Base-by-base conservation (phyloP, 1,139 yeast species). In the Eremothecium sinecaudum region DNA sequence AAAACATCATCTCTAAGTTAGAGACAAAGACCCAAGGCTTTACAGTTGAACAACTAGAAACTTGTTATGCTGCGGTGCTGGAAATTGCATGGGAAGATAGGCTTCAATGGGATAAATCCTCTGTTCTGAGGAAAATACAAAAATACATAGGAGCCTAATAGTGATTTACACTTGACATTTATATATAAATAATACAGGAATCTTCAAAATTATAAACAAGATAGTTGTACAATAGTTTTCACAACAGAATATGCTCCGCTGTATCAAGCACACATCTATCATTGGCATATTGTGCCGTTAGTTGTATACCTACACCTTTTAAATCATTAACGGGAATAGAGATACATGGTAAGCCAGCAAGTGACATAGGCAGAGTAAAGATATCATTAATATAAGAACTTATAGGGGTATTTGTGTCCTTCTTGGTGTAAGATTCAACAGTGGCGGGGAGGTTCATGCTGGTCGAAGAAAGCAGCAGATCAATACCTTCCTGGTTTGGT, bases 291-390 rank as follows among this genome's bases (percentile, higher is more conserved):
- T 87, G 98, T 1, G 90, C 94, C 51, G 78, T 71, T 2, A 90
- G 48, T 52, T 92, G 98, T 22, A 90, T 63, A 1, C 83, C 83
- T 1, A 82, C 71, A 0, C 75, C 71, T 9, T 53, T 44, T 2
- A 58, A 56, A 2, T 54, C 49, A 5, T 46, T 43, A 9, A 51
- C 46, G 0, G 98, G 98, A 2, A 87, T 61, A 0, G 80, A 71
- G 8, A 87, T 67, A 0, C 94, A 73, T 1, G 99, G 99, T 3
- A 90, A 59, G 0, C 97, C 98, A 0, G 94, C 93, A 42, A 92
- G 61, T 1, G 94, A 86, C 28, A 92, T 81, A 0, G 98, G 96
- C 3, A 87, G 80, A 0, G 96, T 84, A 40, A 86, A 66, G 1
- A 82, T 74, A 54, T 92, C 98, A 53, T 84, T 82, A 32, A 79